phyloP scores from a whole-genome alignment of 164 flowering plant species.

The Brasenia schreberi region DNA sequence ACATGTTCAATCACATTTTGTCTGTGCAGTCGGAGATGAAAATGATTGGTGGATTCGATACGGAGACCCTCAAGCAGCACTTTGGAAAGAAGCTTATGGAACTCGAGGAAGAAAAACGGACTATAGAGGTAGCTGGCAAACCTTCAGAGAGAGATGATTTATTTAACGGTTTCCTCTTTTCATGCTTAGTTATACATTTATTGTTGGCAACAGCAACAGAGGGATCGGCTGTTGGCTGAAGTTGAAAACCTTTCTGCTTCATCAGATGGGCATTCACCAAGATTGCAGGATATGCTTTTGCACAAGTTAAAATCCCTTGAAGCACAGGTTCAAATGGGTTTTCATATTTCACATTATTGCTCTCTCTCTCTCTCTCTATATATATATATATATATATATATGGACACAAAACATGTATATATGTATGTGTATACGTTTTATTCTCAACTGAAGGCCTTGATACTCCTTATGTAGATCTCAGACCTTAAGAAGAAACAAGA shows the following conservation, averaged over 20 bases:
- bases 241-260: conserved; percentile 70
- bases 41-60: conserved; percentile 58
- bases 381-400: too few species aligned
- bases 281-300: conserved; percentile 71
- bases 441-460: not conserved
- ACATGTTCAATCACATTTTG: too few species aligned
- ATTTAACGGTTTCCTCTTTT: not conserved
- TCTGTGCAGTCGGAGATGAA: conserved; percentile 90
- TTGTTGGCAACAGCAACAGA: conserved; percentile 57
- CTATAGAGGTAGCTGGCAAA: conserved; percentile 44
- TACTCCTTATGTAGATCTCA: conserved; percentile 35
- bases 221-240: conserved; percentile 75
- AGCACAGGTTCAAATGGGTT: conserved; percentile 51
- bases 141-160: too few species aligned
- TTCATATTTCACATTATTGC: not conserved
- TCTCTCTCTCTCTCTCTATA: too few species aligned
- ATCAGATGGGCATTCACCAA: conserved; percentile 87
- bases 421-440: not conserved
- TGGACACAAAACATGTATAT: too few species aligned
- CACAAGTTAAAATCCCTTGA: conserved; percentile 88
- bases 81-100: conserved; percentile 92
- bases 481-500: conserved; percentile 98
- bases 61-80: conserved; percentile 88
- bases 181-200: not conserved
- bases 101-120: conserved; percentile 86